Percentiles rank a stretch among this genome's conserved stretches.
Conservation (phyloP, 148 eudicot genomes). For the Chenopodium formosanum region DNA sequence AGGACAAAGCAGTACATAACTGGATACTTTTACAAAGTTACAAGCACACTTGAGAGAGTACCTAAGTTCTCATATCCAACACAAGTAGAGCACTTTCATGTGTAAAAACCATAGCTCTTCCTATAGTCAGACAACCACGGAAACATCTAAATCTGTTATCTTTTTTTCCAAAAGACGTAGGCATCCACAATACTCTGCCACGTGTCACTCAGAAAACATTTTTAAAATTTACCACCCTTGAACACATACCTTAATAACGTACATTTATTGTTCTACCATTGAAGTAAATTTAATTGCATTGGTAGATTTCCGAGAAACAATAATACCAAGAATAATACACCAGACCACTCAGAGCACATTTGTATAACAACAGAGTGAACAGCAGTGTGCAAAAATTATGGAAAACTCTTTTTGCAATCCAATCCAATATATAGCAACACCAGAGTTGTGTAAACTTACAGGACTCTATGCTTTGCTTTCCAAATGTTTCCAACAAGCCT, state of each 20-base stretch:
- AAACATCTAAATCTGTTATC: no score
- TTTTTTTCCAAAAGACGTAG: no score
- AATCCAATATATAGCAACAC: neutral
- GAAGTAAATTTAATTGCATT: no score
- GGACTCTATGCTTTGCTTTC: slow-evolving; percentile 68
- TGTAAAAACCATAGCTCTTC: neutral
- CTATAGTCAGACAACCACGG: neutral
- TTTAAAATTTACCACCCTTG: no score
- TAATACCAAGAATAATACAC: neutral
- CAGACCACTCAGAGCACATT: neutral
- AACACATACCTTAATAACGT: no score
- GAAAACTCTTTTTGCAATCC: neutral
- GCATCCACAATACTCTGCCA: no score
- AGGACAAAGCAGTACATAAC: neutral
- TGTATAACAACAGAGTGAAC: neutral
- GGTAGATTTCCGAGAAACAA: no score
- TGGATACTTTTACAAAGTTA: no score
- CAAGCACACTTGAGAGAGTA: neutral
- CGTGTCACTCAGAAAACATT: no score
- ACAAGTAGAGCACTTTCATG: neutral
- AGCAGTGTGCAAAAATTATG: neutral
- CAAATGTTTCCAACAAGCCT: slow-evolving; percentile 70
- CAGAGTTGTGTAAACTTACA: slow-evolving; percentile 47
- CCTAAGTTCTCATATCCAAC: neutral
- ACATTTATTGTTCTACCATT: no score